phyloP scores from a whole-genome alignment of 106 monocot genomes.

The Dendrobium chrysotoxum region DNA sequence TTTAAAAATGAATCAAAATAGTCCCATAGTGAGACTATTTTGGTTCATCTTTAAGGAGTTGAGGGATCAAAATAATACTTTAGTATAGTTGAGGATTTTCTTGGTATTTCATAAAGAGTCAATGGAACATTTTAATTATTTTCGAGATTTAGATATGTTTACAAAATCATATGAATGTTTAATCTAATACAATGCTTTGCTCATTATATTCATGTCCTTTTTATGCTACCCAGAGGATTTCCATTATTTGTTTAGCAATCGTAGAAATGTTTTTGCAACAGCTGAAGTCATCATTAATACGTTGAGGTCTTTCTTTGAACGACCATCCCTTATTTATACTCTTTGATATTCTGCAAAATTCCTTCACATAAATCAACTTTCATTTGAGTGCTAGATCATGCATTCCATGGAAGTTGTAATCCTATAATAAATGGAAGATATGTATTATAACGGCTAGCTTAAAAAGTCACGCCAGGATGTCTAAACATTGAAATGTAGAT shows the following conservation, averaged over 20 bases:
- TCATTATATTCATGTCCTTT: background rate
- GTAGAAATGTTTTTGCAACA: background rate
- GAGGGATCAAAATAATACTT: too few species aligned
- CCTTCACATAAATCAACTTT: background rate
- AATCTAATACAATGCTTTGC: background rate
- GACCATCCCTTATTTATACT: background rate
- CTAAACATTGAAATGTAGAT: background rate
- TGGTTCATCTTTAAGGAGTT: too few species aligned
- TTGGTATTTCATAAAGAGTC: too few species aligned
- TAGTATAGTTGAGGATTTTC: too few species aligned
- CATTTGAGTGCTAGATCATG: conserved; percentile 1
- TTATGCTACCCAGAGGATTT: background rate
- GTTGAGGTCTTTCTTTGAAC: background rate
- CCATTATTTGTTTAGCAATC: background rate
- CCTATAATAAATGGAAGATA: background rate
- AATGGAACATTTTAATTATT: too few species aligned
- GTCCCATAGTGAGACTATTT: too few species aligned
- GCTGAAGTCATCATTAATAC: background rate
- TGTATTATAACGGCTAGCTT: background rate
- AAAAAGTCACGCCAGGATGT: background rate
- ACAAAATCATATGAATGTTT: background rate
- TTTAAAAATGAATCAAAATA: too few species aligned
- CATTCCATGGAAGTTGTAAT: background rate
- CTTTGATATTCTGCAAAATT: background rate
- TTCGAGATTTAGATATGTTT: background rate